phyloP scores from a whole-genome alignment of 345 rosid species.

The Cardiospermum halicacabum region DNA sequence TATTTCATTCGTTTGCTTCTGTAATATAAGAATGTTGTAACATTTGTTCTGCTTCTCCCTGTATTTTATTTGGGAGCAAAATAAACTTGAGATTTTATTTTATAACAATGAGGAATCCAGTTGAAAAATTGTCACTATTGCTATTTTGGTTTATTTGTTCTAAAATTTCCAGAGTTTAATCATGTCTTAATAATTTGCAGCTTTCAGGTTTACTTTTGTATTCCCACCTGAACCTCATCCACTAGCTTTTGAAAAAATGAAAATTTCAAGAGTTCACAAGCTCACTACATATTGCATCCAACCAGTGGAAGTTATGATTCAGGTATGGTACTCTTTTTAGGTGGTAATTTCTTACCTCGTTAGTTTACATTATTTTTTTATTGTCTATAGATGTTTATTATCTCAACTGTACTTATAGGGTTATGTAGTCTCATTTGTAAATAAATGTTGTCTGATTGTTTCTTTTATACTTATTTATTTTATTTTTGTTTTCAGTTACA shows the following conservation, averaged over 20 bases:
- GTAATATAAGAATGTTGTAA: background rate
- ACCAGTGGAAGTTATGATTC: constrained; percentile 87
- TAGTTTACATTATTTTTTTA: constrained; percentile 2
- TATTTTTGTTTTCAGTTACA: too few relatives aligned
- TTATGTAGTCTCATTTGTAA: too few relatives aligned
- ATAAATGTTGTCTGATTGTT: too few relatives aligned
- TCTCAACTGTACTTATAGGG: constrained; percentile 71
- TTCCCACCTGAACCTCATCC: constrained; percentile 94
- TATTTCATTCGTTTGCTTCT: constrained; percentile 6
- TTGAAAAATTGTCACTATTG: background rate
- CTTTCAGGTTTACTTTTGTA: constrained; percentile 82
- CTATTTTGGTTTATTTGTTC: background rate
- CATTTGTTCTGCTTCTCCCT: background rate
- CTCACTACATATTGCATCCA: constrained; percentile 55
- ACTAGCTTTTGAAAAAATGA: constrained; percentile 45
- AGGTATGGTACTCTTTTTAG: constrained; percentile 39
- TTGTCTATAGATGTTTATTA: constrained; percentile 14
- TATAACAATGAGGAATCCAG: background rate
- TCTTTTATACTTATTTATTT: too few relatives aligned
- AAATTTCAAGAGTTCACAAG: constrained; percentile 40
- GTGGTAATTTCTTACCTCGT: background rate
- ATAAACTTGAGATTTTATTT: background rate
- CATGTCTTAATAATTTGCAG: constrained; percentile 38
- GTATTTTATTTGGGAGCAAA: background rate
- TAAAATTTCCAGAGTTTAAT: background rate